These are phyloP conservation scores for Skeletonema grethae DNA, from an alignment of 108 stramenopile species.

Conservation along the genomic window DNA sequence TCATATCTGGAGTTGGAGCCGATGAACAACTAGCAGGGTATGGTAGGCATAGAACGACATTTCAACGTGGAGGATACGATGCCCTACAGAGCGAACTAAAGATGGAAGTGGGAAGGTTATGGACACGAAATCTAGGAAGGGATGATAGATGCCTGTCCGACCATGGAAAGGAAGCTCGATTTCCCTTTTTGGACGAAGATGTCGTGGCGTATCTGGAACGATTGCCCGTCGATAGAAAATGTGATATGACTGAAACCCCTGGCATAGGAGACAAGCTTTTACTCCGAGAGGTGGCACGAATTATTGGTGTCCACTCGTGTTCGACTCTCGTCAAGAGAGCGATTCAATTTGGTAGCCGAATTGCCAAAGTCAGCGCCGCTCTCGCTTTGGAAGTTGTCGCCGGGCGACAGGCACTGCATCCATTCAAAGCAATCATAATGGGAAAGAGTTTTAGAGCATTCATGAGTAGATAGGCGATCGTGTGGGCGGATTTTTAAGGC, in stretches of 20 bases:
- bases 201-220: conserved; percentile 65
- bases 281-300: conserved; percentile 68
- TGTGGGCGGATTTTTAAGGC: no score
- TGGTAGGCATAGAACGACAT: conserved; percentile 93
- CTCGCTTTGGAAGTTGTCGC: conserved; percentile 86
- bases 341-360: conserved; percentile 95
- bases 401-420: conserved; percentile 57
- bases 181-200: conserved; percentile 93
- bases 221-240: conserved; percentile 55
- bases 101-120: conserved; percentile 88
- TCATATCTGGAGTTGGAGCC: conserved; percentile 94
- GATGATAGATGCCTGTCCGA: conserved; percentile 94
- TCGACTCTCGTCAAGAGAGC: conserved; percentile 86
- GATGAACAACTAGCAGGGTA: conserved; percentile 98
- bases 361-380: conserved; percentile 80
- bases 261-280: conserved; percentile 91
- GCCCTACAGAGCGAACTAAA: conserved; percentile 75
- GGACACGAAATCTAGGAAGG: conserved; percentile 95
- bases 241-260: conserved; percentile 65
- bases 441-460: no score
- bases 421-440: background rate
- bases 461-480: no score
- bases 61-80: conserved; percentile 65
- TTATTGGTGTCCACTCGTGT: conserved; percentile 55
- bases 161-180: conserved; percentile 91